These are phyloP conservation scores for Calonectria leucothoes DNA, from an alignment of 2,329 filamentous ascomycete genomes.

Conservation along the genomic window DNA sequence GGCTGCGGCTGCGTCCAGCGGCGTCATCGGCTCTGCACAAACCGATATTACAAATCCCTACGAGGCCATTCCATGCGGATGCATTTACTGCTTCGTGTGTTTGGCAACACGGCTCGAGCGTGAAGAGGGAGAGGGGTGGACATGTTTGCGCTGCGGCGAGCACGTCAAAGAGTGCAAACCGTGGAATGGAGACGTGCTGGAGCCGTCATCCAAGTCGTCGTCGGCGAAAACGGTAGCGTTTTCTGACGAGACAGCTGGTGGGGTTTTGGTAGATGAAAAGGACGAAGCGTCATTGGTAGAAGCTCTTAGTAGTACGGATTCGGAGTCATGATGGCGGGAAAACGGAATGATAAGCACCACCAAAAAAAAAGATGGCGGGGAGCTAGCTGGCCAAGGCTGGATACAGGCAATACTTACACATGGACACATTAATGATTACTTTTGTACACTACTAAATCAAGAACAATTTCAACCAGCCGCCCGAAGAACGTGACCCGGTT, in stretches of 20 bases:
- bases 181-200: constrained; percentile 91
- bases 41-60: constrained; percentile 98
- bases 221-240: constrained; percentile 72
- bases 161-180: constrained; percentile 86
- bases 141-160: constrained; percentile 89
- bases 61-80: constrained; percentile 88
- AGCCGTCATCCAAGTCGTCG: constrained; percentile 58
- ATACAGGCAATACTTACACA: neutral
- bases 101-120: constrained; percentile 89
- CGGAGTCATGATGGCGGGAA: constrained; percentile 27
- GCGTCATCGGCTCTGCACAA: constrained; percentile 86
- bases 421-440: neutral
- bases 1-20: constrained; percentile 75
- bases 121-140: constrained; percentile 95
- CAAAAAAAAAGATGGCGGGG: neutral
- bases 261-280: constrained; percentile 44
- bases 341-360: neutral
- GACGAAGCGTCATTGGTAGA: constrained; percentile 36
- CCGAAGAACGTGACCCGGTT: neutral
- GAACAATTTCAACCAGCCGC: neutral
- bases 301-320: constrained; percentile 34
- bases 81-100: constrained; percentile 96
- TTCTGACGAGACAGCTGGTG: constrained; percentile 62
- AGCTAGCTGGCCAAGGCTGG: neutral
- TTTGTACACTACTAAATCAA: constrained; percentile 7